Base-by-base conservation (phyloP, 2,329 filamentous ascomycete species). In the Arthroderma uncinatum region DNA sequence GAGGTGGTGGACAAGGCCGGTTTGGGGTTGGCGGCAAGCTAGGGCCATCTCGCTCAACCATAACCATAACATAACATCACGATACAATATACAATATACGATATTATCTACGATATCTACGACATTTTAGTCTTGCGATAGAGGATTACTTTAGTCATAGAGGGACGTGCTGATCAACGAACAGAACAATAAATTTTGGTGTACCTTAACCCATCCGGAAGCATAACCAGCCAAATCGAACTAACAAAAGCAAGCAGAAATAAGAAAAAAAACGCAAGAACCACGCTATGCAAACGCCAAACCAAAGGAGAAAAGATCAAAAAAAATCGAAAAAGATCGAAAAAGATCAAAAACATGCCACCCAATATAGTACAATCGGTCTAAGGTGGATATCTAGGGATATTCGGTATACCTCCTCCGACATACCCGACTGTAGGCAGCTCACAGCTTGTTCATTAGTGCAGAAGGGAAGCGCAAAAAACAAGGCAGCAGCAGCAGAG, bases 271-370 rank as follows among this genome's bases (percentile, higher is more conserved):
- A 23, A 23, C 5, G 9, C 6, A n/a, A 50, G 10, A 53, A 34
- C 50, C 50, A 53, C 50, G 50, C 50, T 53, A 53, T 53, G 50
- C 50, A 53, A 36, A 53, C 50, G 50, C 50, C 50, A 53, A 21
- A 48, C 7, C 44, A 16, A 21, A 48, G 12, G 19, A 40, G 40
- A 47, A 8, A 47, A 47, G 16, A 3, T 4, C 9, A 30, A n/a
- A 9, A n/a, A 48, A 30, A 16, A 4, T 1, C 0, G 1, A 16
- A 28, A 48, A 47, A 30, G 23, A 16, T n/a, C n/a, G n/a, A n/a
- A n/a, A n/a, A n/a, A n/a, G 14, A 30, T 6, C 25, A 14, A 53
- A 53, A 52, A 30, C 21, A 37, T 34, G 50, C 50, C 50, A 12
- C 50, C 50, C 50, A 53, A 28, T 34, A 37, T 33, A 33, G 19